These are phyloP conservation scores for Jamesozyma jinghongensis DNA, from an alignment of 805 yeast species.

Conservation along the genomic window DNA sequence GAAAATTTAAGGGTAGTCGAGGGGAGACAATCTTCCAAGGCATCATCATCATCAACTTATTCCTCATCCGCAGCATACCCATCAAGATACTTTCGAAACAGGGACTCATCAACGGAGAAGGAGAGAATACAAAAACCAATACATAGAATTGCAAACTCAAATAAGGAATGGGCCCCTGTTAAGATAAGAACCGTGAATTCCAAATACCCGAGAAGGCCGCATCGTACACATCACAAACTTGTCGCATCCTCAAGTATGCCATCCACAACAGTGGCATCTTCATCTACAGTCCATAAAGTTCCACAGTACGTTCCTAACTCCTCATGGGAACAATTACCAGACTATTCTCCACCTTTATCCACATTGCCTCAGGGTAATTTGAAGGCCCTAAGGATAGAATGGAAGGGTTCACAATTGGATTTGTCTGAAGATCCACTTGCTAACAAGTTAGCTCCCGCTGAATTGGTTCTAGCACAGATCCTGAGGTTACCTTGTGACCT, in stretches of 20 bases:
- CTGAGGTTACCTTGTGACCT: constrained; percentile 80
- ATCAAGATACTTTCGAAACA: too few species aligned
- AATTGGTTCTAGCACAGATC: constrained; percentile 74
- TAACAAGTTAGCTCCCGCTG: constrained; percentile 81
- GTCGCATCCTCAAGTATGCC: too few species aligned
- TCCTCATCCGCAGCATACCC: too few species aligned
- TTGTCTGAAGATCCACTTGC: constrained; percentile 67
- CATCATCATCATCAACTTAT: too few species aligned
- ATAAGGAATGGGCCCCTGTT: too few species aligned
- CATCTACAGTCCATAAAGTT: constrained; percentile 20
- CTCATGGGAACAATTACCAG: constrained; percentile 67
- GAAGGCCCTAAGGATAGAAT: constrained; percentile 77
- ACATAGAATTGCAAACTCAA: too few species aligned
- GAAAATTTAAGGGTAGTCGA: background rate
- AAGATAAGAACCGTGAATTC: too few species aligned
- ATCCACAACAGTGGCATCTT: constrained; percentile 3
- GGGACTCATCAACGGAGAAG: too few species aligned
- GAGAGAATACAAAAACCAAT: too few species aligned
- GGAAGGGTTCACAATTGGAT: constrained; percentile 99
- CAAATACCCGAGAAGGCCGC: too few species aligned
- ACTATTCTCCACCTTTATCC: constrained; percentile 64
- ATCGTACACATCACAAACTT: too few species aligned
- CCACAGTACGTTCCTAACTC: constrained; percentile 36
- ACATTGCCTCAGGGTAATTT: constrained; percentile 55
- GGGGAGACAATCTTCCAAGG: too few species aligned